These are phyloP conservation scores for Solanum chmielewskii DNA, from an alignment of 257 asterid genomes.

Conservation along the genomic window DNA sequence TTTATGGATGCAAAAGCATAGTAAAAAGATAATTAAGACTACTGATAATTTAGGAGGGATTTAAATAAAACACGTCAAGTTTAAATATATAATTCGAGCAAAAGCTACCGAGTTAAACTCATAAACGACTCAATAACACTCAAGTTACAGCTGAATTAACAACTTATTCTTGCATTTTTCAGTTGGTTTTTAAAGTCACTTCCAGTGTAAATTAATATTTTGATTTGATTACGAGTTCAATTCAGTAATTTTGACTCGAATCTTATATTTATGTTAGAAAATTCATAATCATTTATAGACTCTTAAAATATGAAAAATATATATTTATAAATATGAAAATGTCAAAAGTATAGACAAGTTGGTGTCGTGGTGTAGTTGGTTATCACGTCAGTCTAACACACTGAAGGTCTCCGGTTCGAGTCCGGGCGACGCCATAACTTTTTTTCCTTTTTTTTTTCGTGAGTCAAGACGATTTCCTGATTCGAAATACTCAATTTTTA, in stretches of 20 bases:
- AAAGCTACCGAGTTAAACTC: not conserved
- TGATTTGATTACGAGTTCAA: too few species aligned
- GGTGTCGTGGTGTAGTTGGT: constrained; percentile 88
- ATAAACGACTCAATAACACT: not conserved
- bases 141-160: too few species aligned
- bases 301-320: not conserved
- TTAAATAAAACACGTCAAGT: not conserved
- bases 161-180: not conserved
- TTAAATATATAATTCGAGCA: not conserved
- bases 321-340: not conserved
- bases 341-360: constrained; percentile 7
- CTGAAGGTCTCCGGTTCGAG: constrained; percentile 83
- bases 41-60: not conserved
- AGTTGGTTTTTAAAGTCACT: not conserved
- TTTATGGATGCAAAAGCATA: not conserved
- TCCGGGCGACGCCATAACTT: constrained; percentile 50
- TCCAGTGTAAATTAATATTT: too few species aligned
- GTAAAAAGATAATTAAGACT: not conserved
- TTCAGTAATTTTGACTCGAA: too few species aligned
- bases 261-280: too few species aligned
- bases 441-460: not conserved
- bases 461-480: not conserved
- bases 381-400: constrained; percentile 88
- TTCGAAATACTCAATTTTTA: not conserved
- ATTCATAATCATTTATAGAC: too few species aligned